A percentile compares a stretch with the other conserved stretches of the same genome.
Evolutionary conservation across 2,329 filamentous ascomycete species (phyloP).

Genomic region (Geosmithia morbida): DNA sequence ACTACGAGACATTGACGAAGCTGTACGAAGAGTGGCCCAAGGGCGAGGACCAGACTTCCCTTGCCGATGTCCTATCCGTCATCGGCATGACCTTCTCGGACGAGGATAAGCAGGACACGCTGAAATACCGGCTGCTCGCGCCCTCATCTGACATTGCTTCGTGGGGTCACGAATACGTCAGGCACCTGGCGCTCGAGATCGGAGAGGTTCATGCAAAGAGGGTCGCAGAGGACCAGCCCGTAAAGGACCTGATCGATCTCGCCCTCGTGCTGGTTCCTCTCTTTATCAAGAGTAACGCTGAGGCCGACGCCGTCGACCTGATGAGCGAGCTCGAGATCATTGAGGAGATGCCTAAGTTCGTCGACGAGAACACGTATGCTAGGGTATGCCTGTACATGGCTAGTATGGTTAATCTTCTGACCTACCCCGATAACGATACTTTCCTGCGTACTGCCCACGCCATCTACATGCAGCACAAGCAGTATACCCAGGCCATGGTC

Average conservation of each 20-base stretch:
- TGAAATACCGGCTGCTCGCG: conserved; percentile 86
- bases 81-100: conserved; percentile 98
- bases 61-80: conserved; percentile 93
- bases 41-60: conserved; percentile 71
- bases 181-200: conserved; percentile 89
- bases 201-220: conserved; percentile 87
- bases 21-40: conserved; percentile 81
- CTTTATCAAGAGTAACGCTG: conserved; percentile 93
- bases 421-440: conserved; percentile 91
- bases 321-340: conserved; percentile 98
- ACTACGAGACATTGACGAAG: conserved; percentile 81
- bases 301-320: conserved; percentile 93
- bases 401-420: conserved; percentile 95
- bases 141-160: conserved; percentile 87
- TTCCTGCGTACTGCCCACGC: conserved; percentile 87
- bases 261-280: conserved; percentile 77
- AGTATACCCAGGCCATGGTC: conserved; percentile 85
- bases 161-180: conserved; percentile 97
- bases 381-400: conserved; percentile 96
- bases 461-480: conserved; percentile 88
- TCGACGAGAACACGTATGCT: conserved; percentile 88
- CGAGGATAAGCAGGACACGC: conserved; percentile 86
- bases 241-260: conserved; percentile 73
- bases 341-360: conserved; percentile 72
- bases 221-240: conserved; percentile 70